These are phyloP conservation scores for Odonthalia washingtoniensis DNA, from an alignment of 31 red algal genomes.

Conservation along the genomic window DNA sequence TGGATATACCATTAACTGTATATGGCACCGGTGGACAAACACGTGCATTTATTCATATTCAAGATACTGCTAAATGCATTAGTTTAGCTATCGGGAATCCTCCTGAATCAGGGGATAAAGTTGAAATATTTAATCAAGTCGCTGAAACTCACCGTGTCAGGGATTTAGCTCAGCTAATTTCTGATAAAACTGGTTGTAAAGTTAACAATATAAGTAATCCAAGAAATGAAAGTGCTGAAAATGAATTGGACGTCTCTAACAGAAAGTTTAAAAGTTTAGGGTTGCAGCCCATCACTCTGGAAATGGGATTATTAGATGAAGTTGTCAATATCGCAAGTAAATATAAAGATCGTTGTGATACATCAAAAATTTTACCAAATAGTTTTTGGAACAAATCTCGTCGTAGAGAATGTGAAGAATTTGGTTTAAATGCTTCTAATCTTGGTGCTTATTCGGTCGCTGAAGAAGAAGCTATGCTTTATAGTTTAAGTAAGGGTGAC, in stretches of 20 bases:
- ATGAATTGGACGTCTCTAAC: slow-evolving; percentile 96
- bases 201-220: slow-evolving; percentile 92
- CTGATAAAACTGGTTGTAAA: slow-evolving; percentile 80
- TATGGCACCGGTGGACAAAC: slow-evolving; percentile 99
- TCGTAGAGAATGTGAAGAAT: slow-evolving; percentile 77
- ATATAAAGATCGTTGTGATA: slow-evolving; percentile 89
- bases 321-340: slow-evolving; percentile 91
- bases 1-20: slow-evolving; percentile 92
- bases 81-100: slow-evolving; percentile 93
- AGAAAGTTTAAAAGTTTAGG: slow-evolving; percentile 90
- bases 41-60: slow-evolving; percentile 98
- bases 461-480: slow-evolving; percentile 84
- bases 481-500: slow-evolving; percentile 87
- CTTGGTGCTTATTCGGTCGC: slow-evolving; percentile 61
- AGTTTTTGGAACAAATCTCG: slow-evolving; percentile 95
- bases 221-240: slow-evolving; percentile 94
- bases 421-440: slow-evolving; percentile 61
- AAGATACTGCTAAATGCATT: slow-evolving; percentile 95
- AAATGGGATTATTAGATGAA: slow-evolving; percentile 92
- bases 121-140: slow-evolving; percentile 98
- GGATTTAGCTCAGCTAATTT: slow-evolving; percentile 91
- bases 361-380: slow-evolving; percentile 89
- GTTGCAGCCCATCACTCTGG: slow-evolving; percentile 81
- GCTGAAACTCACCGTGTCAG: slow-evolving; percentile 97
- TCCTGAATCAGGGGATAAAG: slow-evolving; percentile 82